Conservation (phyloP, 1,284 basidiomycete species). For the Tilletia horrida region DNA sequence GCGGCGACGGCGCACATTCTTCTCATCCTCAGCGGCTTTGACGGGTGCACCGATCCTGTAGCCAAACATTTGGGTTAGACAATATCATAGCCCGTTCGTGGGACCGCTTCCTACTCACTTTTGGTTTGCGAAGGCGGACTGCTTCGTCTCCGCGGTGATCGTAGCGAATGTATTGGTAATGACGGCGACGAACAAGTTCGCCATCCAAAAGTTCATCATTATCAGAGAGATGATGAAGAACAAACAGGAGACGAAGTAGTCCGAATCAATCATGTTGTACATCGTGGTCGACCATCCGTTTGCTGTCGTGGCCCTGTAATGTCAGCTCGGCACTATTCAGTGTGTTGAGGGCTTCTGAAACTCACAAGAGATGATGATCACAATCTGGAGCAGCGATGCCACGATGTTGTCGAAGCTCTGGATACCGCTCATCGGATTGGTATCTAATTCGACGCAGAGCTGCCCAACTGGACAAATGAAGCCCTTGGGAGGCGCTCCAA, state of each 20-base stretch:
- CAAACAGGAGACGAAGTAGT: slow-evolving; percentile 67
- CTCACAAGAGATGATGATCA: slow-evolving; percentile 78
- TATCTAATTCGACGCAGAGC: slow-evolving; percentile 45
- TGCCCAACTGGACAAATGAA: slow-evolving; percentile 53
- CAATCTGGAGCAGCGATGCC: slow-evolving; percentile 74
- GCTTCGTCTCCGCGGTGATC: slow-evolving; percentile 80
- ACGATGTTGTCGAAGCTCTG: slow-evolving; percentile 90
- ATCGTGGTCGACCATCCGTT: slow-evolving; percentile 64
- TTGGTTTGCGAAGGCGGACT: slow-evolving; percentile 80
- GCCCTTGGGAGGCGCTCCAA: slow-evolving; percentile 37
- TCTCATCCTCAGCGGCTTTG: slow-evolving; percentile 8
- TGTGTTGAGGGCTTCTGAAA: not conserved
- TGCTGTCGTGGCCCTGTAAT: slow-evolving; percentile 14
- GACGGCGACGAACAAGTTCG: slow-evolving; percentile 92
- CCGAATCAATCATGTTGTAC: slow-evolving; percentile 87
- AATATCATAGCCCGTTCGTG: not conserved
- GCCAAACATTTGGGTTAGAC: not conserved
- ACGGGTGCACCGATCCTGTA: no score
- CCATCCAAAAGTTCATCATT: slow-evolving; percentile 59
- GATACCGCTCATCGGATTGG: slow-evolving; percentile 69
- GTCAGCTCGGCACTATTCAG: not conserved
- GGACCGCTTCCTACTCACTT: slow-evolving; percentile 18
- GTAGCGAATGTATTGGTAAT: slow-evolving; percentile 92
- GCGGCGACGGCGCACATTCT: slow-evolving; percentile 23
- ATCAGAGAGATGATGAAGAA: slow-evolving; percentile 75